phyloP scores from a whole-genome alignment of 2,329 filamentous ascomycete species.

The Periconia sp. region DNA sequence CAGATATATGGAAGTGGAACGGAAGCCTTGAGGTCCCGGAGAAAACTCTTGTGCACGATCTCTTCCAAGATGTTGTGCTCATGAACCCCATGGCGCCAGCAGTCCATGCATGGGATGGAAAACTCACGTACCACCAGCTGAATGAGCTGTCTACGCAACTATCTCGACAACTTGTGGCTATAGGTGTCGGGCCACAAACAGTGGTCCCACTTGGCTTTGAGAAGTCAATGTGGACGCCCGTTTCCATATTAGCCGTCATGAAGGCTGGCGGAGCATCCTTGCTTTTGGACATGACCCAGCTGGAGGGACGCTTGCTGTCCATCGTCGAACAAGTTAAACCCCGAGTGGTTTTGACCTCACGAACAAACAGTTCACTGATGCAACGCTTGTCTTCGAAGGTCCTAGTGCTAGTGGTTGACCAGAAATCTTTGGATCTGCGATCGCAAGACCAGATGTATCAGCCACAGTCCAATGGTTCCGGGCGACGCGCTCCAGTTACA shows the following conservation, averaged over 20 bases:
- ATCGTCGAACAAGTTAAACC: too few relatives aligned
- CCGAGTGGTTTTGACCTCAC: too few relatives aligned
- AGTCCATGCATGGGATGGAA: not conserved
- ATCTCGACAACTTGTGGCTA: not conserved
- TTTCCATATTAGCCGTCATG: slow-evolving; percentile 22
- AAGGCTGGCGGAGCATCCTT: slow-evolving; percentile 18
- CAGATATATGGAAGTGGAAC: not conserved
- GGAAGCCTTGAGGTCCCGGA: not conserved
- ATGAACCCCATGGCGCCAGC: slow-evolving; percentile 10
- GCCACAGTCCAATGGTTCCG: too few relatives aligned
- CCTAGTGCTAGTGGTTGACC: too few relatives aligned
- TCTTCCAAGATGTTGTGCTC: slow-evolving; percentile 6
- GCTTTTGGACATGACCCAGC: not conserved
- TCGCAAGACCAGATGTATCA: too few relatives aligned
- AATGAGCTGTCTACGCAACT: not conserved
- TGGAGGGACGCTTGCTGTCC: not conserved
- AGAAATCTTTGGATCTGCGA: too few relatives aligned
- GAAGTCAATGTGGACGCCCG: slow-evolving; percentile 15
- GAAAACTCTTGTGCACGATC: slow-evolving; percentile 13
- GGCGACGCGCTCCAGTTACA: slow-evolving; percentile 8
- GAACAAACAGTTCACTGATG: too few relatives aligned
- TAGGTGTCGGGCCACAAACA: not conserved
- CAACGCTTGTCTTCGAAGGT: too few relatives aligned
- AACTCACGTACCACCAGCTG: not conserved
- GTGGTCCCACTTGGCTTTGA: slow-evolving; percentile 21